phyloP scores from a whole-genome alignment of 805 yeast genomes.

The Candida ficus region DNA sequence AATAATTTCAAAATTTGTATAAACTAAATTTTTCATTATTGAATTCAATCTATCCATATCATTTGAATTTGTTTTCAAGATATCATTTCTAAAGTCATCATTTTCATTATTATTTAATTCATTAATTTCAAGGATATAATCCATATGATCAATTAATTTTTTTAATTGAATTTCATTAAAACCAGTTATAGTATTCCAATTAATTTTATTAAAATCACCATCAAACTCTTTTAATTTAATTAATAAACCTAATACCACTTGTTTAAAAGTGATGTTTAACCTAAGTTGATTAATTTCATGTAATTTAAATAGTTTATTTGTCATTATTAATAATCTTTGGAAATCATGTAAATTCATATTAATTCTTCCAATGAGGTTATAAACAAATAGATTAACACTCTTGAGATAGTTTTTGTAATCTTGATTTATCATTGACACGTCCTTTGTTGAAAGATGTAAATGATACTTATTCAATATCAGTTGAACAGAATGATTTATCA shows the following conservation, averaged over 20 bases:
- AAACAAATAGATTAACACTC: background rate
- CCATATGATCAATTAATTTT: slow-evolving; percentile 1
- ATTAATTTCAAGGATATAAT: slow-evolving; percentile 3
- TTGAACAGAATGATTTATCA: slow-evolving; percentile 6
- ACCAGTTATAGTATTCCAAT: slow-evolving; percentile 17
- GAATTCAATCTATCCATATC: slow-evolving; percentile 17
- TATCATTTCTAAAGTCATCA: background rate
- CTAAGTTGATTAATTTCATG: background rate
- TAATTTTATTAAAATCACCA: background rate
- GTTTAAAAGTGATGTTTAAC: slow-evolving; percentile 12
- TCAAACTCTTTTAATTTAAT: slow-evolving; percentile 6
- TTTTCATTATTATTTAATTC: slow-evolving; percentile 1
- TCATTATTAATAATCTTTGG: slow-evolving; percentile 4
- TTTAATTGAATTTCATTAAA: background rate
- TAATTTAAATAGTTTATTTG: slow-evolving; percentile 2
- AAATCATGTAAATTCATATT: background rate
- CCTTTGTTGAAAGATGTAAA: background rate
- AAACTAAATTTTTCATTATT: slow-evolving; percentile 18
- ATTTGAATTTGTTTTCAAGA: slow-evolving; percentile 8
- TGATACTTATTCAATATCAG: slow-evolving; percentile 4
- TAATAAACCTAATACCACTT: slow-evolving; percentile 8
- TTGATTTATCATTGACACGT: background rate
- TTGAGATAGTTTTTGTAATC: background rate
- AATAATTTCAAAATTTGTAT: slow-evolving; percentile 19
- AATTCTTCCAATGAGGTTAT: background rate